A percentile compares a stretch with the other conserved stretches of the same genome.
Evolutionary conservation across 768 basidiomycete species (phyloP).

Genomic region (Solioccasus polychromus): DNA sequence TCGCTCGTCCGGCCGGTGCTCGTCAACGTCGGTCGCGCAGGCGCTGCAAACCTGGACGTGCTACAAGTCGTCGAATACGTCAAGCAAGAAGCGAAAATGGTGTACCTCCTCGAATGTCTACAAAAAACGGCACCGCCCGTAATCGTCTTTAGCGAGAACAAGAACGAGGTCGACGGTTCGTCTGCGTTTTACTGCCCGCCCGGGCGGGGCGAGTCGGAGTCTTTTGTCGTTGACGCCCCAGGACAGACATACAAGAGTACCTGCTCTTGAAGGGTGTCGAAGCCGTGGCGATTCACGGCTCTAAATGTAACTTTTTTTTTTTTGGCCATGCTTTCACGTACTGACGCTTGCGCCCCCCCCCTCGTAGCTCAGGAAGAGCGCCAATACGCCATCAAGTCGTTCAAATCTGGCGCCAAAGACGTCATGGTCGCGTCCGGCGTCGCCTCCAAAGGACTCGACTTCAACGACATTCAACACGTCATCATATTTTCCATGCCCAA

Average conservation of each 20-base stretch:
- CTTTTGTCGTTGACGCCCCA: neutral
- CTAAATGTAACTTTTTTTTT: constrained; percentile 65
- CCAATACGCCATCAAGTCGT: constrained; percentile 97
- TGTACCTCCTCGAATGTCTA: constrained; percentile 93
- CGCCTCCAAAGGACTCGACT: constrained; percentile 97
- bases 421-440: constrained; percentile 99
- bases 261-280: constrained; percentile 95
- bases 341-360: neutral
- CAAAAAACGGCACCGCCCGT: constrained; percentile 99
- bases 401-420: constrained; percentile 96
- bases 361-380: constrained; percentile 93
- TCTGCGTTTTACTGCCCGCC: constrained; percentile 1
- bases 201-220: no score
- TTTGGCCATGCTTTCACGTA: neutral
- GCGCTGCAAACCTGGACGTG: constrained; percentile 96
- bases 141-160: constrained; percentile 97
- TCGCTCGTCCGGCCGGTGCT: constrained; percentile 93
- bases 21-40: constrained; percentile 97
- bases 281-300: constrained; percentile 97
- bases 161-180: constrained; percentile 99
- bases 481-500: constrained; percentile 99
- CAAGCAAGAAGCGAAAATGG: constrained; percentile 99
- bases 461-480: constrained; percentile 98
- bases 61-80: constrained; percentile 97
- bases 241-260: constrained; percentile 98